A percentile compares a stretch with the other conserved stretches of the same genome.
phyloP scores from a whole-genome alignment of 2,329 filamentous ascomycete species.

The Ceratocystiopsis brevicomis region DNA sequence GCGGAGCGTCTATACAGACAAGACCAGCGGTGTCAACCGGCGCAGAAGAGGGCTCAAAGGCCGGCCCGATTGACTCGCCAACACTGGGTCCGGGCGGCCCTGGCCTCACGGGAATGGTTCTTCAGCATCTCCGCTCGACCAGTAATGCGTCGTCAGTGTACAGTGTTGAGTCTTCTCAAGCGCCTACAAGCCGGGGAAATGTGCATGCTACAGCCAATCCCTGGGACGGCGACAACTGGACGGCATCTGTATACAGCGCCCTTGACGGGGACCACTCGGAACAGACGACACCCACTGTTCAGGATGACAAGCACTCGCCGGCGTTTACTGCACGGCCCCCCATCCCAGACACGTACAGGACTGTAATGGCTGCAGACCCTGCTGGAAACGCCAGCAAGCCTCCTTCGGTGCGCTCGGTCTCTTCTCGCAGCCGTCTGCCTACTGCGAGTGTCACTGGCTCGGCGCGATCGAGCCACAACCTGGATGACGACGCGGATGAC shows the following conservation, averaged over 20 bases:
- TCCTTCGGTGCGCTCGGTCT: slow-evolving; percentile 25
- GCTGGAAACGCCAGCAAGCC: background rate
- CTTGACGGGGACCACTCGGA: background rate
- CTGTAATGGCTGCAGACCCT: no score
- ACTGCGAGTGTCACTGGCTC: slow-evolving; percentile 1
- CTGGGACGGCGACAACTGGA: slow-evolving; percentile 21
- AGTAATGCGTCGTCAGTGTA: slow-evolving; percentile 73
- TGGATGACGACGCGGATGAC: slow-evolving; percentile 41
- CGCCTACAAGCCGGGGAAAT: background rate
- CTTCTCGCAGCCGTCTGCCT: slow-evolving; percentile 34
- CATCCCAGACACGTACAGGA: background rate
- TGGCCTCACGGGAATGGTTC: slow-evolving; percentile 59
- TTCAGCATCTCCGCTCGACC: slow-evolving; percentile 63
- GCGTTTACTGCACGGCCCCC: background rate
- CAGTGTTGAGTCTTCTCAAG: slow-evolving; percentile 15
- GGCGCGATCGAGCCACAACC: slow-evolving; percentile 14
- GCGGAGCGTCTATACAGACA: background rate
- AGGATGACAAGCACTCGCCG: no score
- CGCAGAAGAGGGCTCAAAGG: background rate
- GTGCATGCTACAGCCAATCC: slow-evolving; percentile 16
- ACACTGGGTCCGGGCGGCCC: slow-evolving; percentile 47
- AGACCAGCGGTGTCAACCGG: background rate
- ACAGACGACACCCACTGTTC: background rate
- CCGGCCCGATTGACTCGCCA: slow-evolving; percentile 45
- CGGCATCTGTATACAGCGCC: slow-evolving; percentile 3